A percentile compares a stretch with the other conserved stretches of the same genome.
Conservation (phyloP, 495 filamentous ascomycete genomes). For the Aspergillus diversus region DNA sequence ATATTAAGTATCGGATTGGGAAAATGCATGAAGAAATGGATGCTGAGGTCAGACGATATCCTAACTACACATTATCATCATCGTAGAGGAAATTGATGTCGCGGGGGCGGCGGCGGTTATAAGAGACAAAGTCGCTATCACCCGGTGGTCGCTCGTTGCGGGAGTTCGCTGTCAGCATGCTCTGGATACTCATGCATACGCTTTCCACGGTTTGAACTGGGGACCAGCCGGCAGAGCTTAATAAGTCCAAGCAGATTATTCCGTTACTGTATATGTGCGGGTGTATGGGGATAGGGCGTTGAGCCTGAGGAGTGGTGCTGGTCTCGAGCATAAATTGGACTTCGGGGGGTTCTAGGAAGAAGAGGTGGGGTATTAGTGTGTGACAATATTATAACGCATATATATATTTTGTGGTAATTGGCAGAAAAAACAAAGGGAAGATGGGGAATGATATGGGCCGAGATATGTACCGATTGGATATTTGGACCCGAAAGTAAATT, state of each 20-base stretch:
- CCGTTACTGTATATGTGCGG: constrained; percentile 98
- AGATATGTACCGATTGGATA: constrained; percentile 82
- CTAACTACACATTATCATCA: constrained; percentile 67
- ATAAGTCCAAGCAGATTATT: constrained; percentile 95
- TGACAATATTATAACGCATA: not conserved
- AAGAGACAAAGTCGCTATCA: constrained; percentile 81
- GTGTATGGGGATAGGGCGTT: constrained; percentile 85
- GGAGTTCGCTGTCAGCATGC: constrained; percentile 93
- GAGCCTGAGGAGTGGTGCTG: constrained; percentile 41
- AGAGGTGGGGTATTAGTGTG: constrained; percentile 3
- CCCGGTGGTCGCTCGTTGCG: constrained; percentile 87
- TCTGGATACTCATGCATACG: constrained; percentile 96
- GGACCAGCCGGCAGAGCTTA: constrained; percentile 86
- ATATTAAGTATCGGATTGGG: not conserved
- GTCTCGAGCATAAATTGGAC: constrained; percentile 76
- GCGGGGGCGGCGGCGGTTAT: constrained; percentile 73
- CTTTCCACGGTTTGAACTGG: constrained; percentile 97
- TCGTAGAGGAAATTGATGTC: constrained; percentile 90
- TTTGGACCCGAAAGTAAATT: constrained; percentile 77
- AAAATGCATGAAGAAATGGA: not conserved
- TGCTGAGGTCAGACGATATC: not conserved
- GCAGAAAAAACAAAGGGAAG: not conserved
- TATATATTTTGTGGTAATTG: not conserved
- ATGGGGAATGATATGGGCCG: not conserved
- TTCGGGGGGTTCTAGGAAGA: constrained; percentile 78